Percentiles rank a stretch among this genome's conserved stretches.
Conservation (phyloP, 2,329 filamentous ascomycete species). For the Sporothrix brunneoviolacea region DNA sequence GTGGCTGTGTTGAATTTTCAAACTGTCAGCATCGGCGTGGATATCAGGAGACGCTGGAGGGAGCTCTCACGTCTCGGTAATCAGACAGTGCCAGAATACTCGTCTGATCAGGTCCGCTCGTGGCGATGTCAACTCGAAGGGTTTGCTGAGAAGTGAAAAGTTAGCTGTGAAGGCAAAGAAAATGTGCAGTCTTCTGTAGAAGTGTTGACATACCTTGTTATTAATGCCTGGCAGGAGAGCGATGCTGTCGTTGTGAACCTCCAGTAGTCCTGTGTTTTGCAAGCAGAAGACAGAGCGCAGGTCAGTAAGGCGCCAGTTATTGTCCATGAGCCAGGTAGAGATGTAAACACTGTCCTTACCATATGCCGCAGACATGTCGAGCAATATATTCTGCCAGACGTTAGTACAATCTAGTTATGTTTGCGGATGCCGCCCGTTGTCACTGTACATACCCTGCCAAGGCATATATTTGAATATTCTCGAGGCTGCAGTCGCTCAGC, state of each 20-base stretch:
- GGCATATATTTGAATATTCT: slow-evolving; percentile 53
- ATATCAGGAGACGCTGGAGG: no score
- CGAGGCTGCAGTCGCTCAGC: slow-evolving; percentile 47
- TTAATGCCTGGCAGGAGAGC: slow-evolving; percentile 48
- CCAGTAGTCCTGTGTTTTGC: slow-evolving; percentile 63
- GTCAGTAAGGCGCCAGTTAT: no score
- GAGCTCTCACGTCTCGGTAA: slow-evolving; percentile 49
- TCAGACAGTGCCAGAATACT: slow-evolving; percentile 50
- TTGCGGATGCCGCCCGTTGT: no score
- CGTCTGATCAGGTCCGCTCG: slow-evolving; percentile 47
- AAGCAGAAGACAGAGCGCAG: no score
- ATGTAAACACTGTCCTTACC: no score
- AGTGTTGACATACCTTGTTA: slow-evolving; percentile 41
- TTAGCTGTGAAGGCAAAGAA: not conserved
- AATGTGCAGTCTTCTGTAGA: no score
- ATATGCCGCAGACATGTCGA: slow-evolving; percentile 45
- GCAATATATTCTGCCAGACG: slow-evolving; percentile 51
- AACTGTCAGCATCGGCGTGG: no score
- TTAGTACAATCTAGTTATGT: no score
- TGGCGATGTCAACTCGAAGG: slow-evolving; percentile 39
- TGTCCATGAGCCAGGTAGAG: no score
- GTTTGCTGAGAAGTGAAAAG: slow-evolving; percentile 24
- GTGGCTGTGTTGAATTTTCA: no score
- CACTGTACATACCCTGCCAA: slow-evolving; percentile 41
- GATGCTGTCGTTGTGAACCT: slow-evolving; percentile 50